A percentile compares a stretch with the other conserved stretches of the same genome.
These are phyloP conservation scores for Polychaeton citri DNA, from an alignment of 2,329 filamentous ascomycete species.

Conservation along the genomic window DNA sequence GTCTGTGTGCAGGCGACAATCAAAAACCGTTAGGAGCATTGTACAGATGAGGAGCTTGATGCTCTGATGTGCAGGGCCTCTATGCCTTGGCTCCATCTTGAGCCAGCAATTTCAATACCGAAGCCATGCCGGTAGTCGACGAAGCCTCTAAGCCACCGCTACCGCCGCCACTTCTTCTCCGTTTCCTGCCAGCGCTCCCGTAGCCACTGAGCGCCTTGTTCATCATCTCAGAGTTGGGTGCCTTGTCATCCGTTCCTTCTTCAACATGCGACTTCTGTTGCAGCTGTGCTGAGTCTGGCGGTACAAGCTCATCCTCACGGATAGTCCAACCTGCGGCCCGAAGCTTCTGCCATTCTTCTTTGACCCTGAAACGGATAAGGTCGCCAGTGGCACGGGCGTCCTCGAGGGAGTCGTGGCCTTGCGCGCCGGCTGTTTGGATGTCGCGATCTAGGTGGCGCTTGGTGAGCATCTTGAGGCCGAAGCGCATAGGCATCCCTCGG, in stretches of 20 bases:
- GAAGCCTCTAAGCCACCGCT: not conserved
- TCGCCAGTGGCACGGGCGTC: conserved; percentile 85
- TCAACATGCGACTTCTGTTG: too few species aligned
- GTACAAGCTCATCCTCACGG: conserved; percentile 31
- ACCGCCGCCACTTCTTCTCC: not conserved
- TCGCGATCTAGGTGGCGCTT: conserved; percentile 54
- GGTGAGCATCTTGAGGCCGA: conserved; percentile 64
- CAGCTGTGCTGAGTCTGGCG: not conserved
- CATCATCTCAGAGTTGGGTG: not conserved
- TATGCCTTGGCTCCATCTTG: too few species aligned
- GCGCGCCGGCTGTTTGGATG: conserved; percentile 58
- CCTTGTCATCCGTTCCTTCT: not conserved
- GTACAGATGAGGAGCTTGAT: too few species aligned
- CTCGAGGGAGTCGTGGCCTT: conserved; percentile 82
- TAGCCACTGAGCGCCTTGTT: not conserved
- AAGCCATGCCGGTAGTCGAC: not conserved
- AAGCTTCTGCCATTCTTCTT: conserved; percentile 56
- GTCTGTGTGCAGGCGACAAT: too few species aligned
- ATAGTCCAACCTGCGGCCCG: conserved; percentile 54
- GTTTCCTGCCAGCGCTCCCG: not conserved
- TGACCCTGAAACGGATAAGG: conserved; percentile 59
- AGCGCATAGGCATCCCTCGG: conserved; percentile 60
- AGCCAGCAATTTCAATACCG: not conserved
- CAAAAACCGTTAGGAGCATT: too few species aligned
- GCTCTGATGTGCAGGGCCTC: too few species aligned